phyloP scores from a whole-genome alignment of 352 stramenopile species.

The Phytophthora agathidicida region DNA sequence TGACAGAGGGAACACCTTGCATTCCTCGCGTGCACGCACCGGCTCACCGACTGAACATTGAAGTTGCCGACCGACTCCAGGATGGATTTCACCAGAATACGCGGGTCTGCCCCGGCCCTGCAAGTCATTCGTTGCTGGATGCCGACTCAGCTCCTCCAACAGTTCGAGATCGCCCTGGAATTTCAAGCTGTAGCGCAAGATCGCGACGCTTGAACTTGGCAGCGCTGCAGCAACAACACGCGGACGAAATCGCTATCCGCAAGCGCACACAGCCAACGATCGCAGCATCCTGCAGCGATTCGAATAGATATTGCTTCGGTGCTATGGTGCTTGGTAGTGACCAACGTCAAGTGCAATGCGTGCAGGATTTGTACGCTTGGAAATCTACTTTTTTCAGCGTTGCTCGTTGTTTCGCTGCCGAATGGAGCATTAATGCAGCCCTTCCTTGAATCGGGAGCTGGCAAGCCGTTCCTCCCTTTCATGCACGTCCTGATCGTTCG shows the following conservation, averaged over 20 bases:
- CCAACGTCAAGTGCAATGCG: neutral
- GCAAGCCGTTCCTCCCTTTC: no score
- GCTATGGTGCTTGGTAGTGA: neutral
- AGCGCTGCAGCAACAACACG: neutral
- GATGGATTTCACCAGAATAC: constrained; percentile 28
- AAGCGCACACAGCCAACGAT: neutral
- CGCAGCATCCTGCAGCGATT: no score
- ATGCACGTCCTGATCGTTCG: no score
- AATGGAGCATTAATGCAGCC: no score
- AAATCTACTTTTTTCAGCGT: no score
- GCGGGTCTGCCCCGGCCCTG: neutral
- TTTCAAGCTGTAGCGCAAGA: constrained; percentile 1
- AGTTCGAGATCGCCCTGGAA: constrained; percentile 2
- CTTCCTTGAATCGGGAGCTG: no score
- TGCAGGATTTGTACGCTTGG: neutral
- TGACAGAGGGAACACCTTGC: constrained; percentile 24
- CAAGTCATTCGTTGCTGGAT: constrained; percentile 5
- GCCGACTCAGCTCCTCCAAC: no score
- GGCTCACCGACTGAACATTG: constrained; percentile 25
- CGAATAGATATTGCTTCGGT: no score
- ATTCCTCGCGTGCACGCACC: constrained; percentile 16
- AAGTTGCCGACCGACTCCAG: constrained; percentile 18
- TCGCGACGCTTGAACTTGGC: constrained; percentile 4
- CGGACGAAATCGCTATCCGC: constrained; percentile 1
- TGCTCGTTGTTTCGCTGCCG: no score